Base-by-base conservation (phyloP, 2,329 filamentous ascomycete species). In the Pezicula carpinea region DNA sequence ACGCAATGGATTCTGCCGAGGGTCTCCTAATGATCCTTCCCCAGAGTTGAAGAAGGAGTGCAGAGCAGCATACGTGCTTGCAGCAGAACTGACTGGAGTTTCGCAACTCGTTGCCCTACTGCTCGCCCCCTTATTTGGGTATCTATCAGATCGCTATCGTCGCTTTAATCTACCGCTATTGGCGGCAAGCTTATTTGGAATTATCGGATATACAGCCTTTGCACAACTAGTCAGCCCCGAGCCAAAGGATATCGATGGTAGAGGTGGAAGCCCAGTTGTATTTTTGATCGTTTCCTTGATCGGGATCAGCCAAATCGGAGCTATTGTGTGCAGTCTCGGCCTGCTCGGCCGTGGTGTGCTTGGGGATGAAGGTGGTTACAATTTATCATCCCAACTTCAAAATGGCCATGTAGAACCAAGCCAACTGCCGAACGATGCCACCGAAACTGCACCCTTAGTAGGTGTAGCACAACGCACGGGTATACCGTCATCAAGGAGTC, bases 251-350 rank as follows among this genome's bases (percentile, higher is more conserved):
- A 69, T 77, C 0, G 71, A 81, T 23, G 83, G 82, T 4, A 74
- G 85, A 21, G 81, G 87, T 29, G 88, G 87, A 15, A 80, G 75
- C 29, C 76, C 80, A 0, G 72, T 69, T 10, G 82, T 96, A 14
- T 90, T 95, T 61, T 54, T 91, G 11, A 78, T 92, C 14, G 89
- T 90, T 35, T 80, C 85, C 0, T 69, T 96, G 15, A 81, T 97
- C 33, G 93, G 93, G 13, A 80, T 96, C 61, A 95, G 89, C 59
- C 93, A 99, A 67, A 97, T 99, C 52, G 93, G 92, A 2, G 87
- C 90, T 10, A 97, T 99, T 49, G 93, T 99, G 1, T 96, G 91
- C 69, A 95, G 89, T 54, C 77, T 99, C n/a, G 90, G 88, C 1
- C 81, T 93, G 1, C 76, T 99, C 3, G 89, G 89, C 32, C 82